Percentiles rank a stretch among this genome's conserved stretches.
Conservation (phyloP, 768 basidiomycete species). For the Boletus pseudopeckii region DNA sequence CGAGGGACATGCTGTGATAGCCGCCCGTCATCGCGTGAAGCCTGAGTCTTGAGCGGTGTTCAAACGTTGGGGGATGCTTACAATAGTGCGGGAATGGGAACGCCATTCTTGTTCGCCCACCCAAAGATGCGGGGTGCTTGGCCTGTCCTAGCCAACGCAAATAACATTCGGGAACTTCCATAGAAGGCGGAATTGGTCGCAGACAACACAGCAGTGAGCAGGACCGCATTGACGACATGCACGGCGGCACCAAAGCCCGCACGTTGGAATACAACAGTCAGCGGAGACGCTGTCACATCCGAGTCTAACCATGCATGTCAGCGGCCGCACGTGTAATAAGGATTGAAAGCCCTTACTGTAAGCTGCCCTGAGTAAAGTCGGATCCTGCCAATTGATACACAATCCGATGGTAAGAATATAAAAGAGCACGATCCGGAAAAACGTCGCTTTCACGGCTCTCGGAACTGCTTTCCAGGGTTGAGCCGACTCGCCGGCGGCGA, state of each 20-base stretch:
- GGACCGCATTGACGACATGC: slow-evolving; percentile 63
- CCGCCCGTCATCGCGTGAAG: neutral
- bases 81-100: slow-evolving; percentile 55
- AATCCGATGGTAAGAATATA: slow-evolving; percentile 65
- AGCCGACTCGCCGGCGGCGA: slow-evolving; percentile 70
- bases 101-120: slow-evolving; percentile 60
- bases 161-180: slow-evolving; percentile 59
- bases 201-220: slow-evolving; percentile 62
- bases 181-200: slow-evolving; percentile 67
- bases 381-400: slow-evolving; percentile 59
- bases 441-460: slow-evolving; percentile 63
- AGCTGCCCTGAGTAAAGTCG: slow-evolving; percentile 47
- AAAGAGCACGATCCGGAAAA: slow-evolving; percentile 63
- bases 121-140: slow-evolving; percentile 65
- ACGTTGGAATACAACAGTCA: slow-evolving; percentile 60
- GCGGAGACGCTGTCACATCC: slow-evolving; percentile 54
- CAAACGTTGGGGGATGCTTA: slow-evolving; percentile 31
- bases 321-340: neutral
- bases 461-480: slow-evolving; percentile 63
- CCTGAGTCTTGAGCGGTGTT: neutral
- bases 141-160: slow-evolving; percentile 59
- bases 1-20: slow-evolving; percentile 44
- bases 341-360: slow-evolving; percentile 31
- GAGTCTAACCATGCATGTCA: slow-evolving; percentile 31
- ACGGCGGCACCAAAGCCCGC: slow-evolving; percentile 61